These are phyloP conservation scores for Mallotus japonicus DNA, from an alignment of 441 rosid genomes.

Conservation along the genomic window DNA sequence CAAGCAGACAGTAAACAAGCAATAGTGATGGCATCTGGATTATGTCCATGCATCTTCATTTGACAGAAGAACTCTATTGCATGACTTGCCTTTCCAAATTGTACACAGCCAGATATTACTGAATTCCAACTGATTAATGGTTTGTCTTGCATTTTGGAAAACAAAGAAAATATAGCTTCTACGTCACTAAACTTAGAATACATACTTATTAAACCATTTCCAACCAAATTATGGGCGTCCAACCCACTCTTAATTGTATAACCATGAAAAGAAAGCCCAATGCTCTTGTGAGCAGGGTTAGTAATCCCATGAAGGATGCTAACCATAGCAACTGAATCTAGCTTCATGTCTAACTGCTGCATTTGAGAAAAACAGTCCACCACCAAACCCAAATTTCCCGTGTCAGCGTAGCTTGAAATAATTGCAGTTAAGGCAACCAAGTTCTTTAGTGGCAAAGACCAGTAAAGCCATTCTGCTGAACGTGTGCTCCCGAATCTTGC, in stretches of 20 bases:
- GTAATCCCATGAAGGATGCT: constrained; percentile 63
- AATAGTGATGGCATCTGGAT: constrained; percentile 60
- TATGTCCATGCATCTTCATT: constrained; percentile 48
- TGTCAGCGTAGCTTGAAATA: constrained; percentile 61
- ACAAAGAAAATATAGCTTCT: constrained; percentile 50
- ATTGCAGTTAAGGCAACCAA: constrained; percentile 70
- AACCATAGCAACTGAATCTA: constrained; percentile 70
- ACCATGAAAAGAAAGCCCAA: constrained; percentile 62
- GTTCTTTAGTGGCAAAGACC: constrained; percentile 38
- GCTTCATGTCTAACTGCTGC: constrained; percentile 46
- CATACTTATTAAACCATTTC: constrained; percentile 75
- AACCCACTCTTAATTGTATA: constrained; percentile 60
- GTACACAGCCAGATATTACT: constrained; percentile 69
- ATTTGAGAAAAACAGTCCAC: constrained; percentile 46
- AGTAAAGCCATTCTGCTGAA: constrained; percentile 53
- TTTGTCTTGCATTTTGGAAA: constrained; percentile 48
- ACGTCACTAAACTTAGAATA: constrained; percentile 51
- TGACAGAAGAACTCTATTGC: constrained; percentile 52
- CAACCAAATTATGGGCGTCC: constrained; percentile 42
- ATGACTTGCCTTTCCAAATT: constrained; percentile 51
- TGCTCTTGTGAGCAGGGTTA: constrained; percentile 32
- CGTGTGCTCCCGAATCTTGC: constrained; percentile 41
- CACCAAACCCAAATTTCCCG: constrained; percentile 42
- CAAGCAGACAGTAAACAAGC: constrained; percentile 66
- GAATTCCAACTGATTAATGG: constrained; percentile 76